A percentile compares a stretch with the other conserved stretches of the same genome.
Conservation (phyloP, 2,329 filamentous ascomycete genomes). For the Fusarium sp. region DNA sequence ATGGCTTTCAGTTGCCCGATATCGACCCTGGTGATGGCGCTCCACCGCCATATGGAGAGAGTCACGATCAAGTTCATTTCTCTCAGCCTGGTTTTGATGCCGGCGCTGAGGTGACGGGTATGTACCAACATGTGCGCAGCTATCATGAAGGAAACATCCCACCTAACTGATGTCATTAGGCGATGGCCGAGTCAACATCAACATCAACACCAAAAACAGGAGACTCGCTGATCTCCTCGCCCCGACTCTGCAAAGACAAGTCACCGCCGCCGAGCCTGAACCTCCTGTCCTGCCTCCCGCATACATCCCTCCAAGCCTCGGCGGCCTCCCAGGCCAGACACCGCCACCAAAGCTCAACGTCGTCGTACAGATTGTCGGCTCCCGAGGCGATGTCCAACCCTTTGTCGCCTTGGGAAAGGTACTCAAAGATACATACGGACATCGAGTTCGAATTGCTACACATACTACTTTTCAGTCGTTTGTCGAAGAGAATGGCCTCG, state of each 20-base stretch:
- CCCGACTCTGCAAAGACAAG: constrained; percentile 66
- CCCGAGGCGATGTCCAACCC: constrained; percentile 77
- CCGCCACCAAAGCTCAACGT: constrained; percentile 69
- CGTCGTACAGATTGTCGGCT: constrained; percentile 78
- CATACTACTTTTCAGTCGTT: constrained; percentile 73
- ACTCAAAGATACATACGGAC: constrained; percentile 69
- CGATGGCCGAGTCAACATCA: constrained; percentile 81
- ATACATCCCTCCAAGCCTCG: constrained; percentile 76
- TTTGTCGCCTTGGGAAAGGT: constrained; percentile 74
- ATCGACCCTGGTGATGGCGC: constrained; percentile 53
- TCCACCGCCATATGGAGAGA: constrained; percentile 67
- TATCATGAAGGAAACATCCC: not conserved
- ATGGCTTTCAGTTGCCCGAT: constrained; percentile 53
- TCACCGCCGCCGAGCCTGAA: constrained; percentile 58
- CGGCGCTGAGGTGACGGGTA: constrained; percentile 65
- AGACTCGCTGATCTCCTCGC: constrained; percentile 72
- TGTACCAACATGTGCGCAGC: not conserved
- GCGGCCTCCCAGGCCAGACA: constrained; percentile 65
- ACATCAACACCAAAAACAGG: constrained; percentile 74
- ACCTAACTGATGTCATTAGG: constrained; percentile 52
- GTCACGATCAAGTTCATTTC: constrained; percentile 64
- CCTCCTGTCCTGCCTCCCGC: constrained; percentile 64
- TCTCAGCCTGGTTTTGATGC: constrained; percentile 69
- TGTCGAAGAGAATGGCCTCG: constrained; percentile 72
- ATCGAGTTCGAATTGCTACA: constrained; percentile 76